Evolutionary conservation across 2,329 filamentous ascomycete genomes (phyloP).

Genomic region (Lecanicillium sp.): DNA sequence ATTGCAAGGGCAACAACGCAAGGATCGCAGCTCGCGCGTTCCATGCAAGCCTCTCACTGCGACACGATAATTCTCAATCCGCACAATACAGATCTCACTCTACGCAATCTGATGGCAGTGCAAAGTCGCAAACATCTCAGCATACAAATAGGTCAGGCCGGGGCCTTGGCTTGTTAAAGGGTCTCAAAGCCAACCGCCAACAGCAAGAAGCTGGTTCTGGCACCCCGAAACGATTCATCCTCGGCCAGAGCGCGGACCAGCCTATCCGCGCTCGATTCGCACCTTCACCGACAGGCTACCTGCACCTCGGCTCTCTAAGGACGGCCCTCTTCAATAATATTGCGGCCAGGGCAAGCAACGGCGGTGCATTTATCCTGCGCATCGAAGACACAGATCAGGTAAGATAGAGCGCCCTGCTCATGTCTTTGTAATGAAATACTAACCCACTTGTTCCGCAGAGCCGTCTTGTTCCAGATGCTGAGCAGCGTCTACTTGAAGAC

Average conservation of each 20-base stretch:
- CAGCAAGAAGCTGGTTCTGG: neutral
- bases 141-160: no score
- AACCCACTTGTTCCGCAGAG: constrained; percentile 44
- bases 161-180: no score
- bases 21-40: no score
- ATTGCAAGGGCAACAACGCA: no score
- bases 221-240: constrained; percentile 18
- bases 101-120: no score
- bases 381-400: constrained; percentile 96
- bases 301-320: constrained; percentile 84
- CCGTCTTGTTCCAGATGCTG: constrained; percentile 73
- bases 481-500: constrained; percentile 69
- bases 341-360: constrained; percentile 70
- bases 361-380: constrained; percentile 82
- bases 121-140: no score
- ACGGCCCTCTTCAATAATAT: constrained; percentile 96
- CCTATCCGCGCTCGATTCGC: constrained; percentile 66
- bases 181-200: no score
- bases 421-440: neutral
- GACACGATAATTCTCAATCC: no score
- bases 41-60: no score
- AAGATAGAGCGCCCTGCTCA: constrained; percentile 17
- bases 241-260: constrained; percentile 45
- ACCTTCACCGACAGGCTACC: constrained; percentile 87
- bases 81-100: no score